These are phyloP conservation scores for Wallacemonas collosoma DNA, from an alignment of 208 protist genomes.

Conservation along the genomic window DNA sequence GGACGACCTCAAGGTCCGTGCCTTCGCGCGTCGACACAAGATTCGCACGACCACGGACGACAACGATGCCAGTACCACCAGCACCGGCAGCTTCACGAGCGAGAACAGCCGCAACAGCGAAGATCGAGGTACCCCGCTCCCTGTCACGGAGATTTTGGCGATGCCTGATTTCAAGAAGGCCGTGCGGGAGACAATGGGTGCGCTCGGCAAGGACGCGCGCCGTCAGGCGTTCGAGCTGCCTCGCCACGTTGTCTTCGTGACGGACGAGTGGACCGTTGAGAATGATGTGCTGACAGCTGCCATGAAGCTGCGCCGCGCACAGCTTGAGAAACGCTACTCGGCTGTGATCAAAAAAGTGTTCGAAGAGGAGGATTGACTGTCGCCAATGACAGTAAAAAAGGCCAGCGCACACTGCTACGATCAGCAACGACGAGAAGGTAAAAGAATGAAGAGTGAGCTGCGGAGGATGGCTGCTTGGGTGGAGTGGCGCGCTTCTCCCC, in stretches of 20 bases:
- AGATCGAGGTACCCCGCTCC: background rate
- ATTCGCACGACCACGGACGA: slow-evolving; percentile 12
- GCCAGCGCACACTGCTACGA: too few relatives aligned
- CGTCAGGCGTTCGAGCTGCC: slow-evolving; percentile 49
- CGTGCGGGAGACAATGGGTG: slow-evolving; percentile 25
- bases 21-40: slow-evolving; percentile 25
- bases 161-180: slow-evolving; percentile 28
- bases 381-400: too few relatives aligned
- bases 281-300: slow-evolving; percentile 66
- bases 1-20: slow-evolving; percentile 23
- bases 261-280: slow-evolving; percentile 67
- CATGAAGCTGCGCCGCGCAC: slow-evolving; percentile 57
- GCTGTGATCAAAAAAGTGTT: slow-evolving; percentile 49
- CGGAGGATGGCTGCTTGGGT: too few relatives aligned
- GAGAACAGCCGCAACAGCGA: slow-evolving; percentile 2
- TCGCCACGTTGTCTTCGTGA: slow-evolving; percentile 30
- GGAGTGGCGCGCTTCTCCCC: too few relatives aligned
- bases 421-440: background rate
- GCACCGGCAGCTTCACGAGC: slow-evolving; percentile 13
- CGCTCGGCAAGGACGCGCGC: slow-evolving; percentile 14
- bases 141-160: slow-evolving; percentile 28
- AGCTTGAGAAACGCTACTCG: slow-evolving; percentile 46
- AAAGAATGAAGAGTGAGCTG: background rate
- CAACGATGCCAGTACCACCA: slow-evolving; percentile 8
- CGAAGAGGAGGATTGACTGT: slow-evolving; percentile 24